Conservation (phyloP, 208 protist species). For the Acanthamoeba healyi region DNA sequence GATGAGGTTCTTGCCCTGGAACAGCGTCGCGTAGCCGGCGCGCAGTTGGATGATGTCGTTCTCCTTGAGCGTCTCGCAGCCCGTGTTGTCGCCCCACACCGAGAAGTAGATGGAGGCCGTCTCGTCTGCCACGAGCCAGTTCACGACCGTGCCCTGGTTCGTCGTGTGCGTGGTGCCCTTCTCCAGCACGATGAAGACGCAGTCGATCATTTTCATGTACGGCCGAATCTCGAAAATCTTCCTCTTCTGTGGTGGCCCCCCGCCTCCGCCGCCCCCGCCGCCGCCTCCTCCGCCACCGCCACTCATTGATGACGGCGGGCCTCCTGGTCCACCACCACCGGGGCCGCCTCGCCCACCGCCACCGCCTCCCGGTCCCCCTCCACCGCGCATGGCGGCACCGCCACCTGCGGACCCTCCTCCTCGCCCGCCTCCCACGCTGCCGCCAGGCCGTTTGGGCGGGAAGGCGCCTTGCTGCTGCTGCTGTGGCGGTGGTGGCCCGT, state of each 20-base stretch:
- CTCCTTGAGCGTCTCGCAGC: constrained; percentile 58
- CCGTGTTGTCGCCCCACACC: constrained; percentile 73
- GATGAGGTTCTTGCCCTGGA: constrained; percentile 69
- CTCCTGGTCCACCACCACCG: too few species aligned
- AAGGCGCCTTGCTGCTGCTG: not conserved
- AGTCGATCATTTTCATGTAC: constrained; percentile 74
- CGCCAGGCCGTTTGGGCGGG: not conserved
- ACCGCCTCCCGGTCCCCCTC: not conserved
- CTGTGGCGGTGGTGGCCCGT: constrained; percentile 6
- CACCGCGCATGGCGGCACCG: not conserved
- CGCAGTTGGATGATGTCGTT: constrained; percentile 72
- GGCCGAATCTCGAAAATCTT: constrained; percentile 69
- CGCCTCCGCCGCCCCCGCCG: not conserved
- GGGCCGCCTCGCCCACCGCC: not conserved
- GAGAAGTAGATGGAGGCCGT: constrained; percentile 74
- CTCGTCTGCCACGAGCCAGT: constrained; percentile 71
- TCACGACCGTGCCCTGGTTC: constrained; percentile 51
- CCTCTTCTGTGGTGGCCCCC: not conserved
- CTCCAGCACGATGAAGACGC: constrained; percentile 73
- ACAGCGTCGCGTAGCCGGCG: constrained; percentile 58
- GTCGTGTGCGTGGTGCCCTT: constrained; percentile 69
- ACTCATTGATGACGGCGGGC: not conserved
- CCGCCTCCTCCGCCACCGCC: not conserved
- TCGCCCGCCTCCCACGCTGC: not conserved
- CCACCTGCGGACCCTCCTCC: not conserved